Percentiles rank a stretch among this genome's conserved stretches.
Conservation (phyloP, 768 basidiomycete genomes). For the Kwoniella dendrophila region DNA sequence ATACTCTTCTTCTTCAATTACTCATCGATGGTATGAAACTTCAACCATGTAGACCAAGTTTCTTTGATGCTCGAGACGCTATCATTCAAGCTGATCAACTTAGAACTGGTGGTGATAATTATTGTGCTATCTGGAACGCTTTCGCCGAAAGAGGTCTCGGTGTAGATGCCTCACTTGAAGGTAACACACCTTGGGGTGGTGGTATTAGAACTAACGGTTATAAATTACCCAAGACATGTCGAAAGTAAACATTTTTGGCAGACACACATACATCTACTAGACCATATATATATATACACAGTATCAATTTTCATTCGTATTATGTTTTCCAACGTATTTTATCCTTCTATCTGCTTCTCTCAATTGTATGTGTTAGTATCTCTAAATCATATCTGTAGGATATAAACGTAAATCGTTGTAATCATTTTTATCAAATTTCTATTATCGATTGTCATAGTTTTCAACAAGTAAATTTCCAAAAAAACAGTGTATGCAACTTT, state of each 20-base stretch:
- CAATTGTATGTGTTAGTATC: background rate
- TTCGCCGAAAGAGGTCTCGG: constrained; percentile 84
- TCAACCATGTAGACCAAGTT: constrained; percentile 82
- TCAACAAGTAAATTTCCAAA: too few relatives aligned
- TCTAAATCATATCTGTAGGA: constrained; percentile 1
- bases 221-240: constrained; percentile 56
- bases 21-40: constrained; percentile 92
- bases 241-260: background rate
- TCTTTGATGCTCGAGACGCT: constrained; percentile 86
- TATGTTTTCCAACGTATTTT: background rate
- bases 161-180: constrained; percentile 69
- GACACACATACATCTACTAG: background rate
- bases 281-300: background rate
- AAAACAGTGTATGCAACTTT: too few relatives aligned
- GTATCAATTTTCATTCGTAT: background rate
- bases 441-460: constrained; percentile 3
- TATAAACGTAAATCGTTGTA: background rate
- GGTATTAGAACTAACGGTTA: constrained; percentile 70
- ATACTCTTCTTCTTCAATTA: constrained; percentile 76
- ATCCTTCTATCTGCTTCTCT: background rate
- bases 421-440: background rate
- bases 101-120: constrained; percentile 90
- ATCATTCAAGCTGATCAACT: constrained; percentile 88
- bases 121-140: constrained; percentile 80
- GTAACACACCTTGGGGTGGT: constrained; percentile 90